Base-by-base conservation (phyloP, 2,329 filamentous ascomycete species). In the Drechslerella coelobrocha region DNA sequence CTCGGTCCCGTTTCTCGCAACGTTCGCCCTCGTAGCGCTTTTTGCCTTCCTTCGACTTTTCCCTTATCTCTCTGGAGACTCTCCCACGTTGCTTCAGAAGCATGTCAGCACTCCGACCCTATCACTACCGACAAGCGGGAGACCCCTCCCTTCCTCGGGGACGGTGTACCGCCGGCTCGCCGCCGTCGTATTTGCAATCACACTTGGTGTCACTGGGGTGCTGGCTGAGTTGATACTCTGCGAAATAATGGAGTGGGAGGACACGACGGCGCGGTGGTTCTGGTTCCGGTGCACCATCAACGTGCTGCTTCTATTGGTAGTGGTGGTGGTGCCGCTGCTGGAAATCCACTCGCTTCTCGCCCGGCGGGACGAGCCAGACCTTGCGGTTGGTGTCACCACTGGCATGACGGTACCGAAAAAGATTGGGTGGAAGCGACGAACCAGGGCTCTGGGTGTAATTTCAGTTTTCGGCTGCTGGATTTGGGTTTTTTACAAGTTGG, bases 181-280 rank as follows among this genome's bases (percentile, higher is more conserved):
- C 1, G 87, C 86, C 12, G 79, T 84, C 63, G 86, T 89, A 1
- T 95, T 95, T 78, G 87, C 89, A 5, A 84, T 86, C 0, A 95
- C 90, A 8, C 85, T 94, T 34, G 90, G 86, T 0, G 83, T 95
- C 7, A 89, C 91, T 4, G 84, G 88, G 37, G 89, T 93, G 1
- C 82, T 96, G 48, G 90, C 87, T 1, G 88, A 92, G 79, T 80
- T 96, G 74, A 89, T 96, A 48, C 83, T 96, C 7, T 91, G 90
- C 75, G 91, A 96, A 79, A 90, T 96, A 45, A 87, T 89, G 24
- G 90, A 91, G 76, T 83, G 89, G 3, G 83, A 91, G n/a, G 84
- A 88, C 73, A 83, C 86, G 5, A 81, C 82, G 29, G 90, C 89
- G 10, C 83, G 91, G 68, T 84, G 84, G 21, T 77, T 89, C 26